phyloP scores from a whole-genome alignment of 164 flowering plant species.

The Houttuynia cordata region DNA sequence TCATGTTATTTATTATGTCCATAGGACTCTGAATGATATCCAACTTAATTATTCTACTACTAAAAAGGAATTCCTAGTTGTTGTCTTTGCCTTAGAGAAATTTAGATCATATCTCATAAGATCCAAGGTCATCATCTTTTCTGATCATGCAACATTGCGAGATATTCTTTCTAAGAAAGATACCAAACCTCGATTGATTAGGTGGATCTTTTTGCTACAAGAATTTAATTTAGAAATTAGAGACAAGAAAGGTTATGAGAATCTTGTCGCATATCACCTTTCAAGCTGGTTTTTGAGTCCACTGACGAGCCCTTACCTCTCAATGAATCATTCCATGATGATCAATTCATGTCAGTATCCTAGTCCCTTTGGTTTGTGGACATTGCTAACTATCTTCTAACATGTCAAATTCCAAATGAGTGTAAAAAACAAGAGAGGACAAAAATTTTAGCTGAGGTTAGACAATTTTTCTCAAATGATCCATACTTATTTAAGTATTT shows the following conservation, averaged over 20 bases:
- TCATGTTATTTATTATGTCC: conserved; percentile 9
- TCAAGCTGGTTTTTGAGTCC: not conserved
- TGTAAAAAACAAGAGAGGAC: not conserved
- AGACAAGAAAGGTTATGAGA: not conserved
- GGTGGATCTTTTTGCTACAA: too few species aligned
- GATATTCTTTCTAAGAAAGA: not conserved
- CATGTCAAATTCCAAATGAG: not conserved
- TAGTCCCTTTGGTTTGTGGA: too few species aligned
- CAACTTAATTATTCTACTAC: conserved; percentile 1
- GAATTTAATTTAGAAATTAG: too few species aligned
- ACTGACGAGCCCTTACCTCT: too few species aligned
- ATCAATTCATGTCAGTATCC: not conserved
- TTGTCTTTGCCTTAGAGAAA: not conserved
- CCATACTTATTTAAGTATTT: not conserved
- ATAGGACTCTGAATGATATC: not conserved
- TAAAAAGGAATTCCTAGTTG: conserved; percentile 4
- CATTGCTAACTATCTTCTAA: not conserved
- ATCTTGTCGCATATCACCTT: not conserved
- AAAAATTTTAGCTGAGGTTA: not conserved
- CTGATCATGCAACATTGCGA: not conserved
- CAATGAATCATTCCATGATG: too few species aligned
- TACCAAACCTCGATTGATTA: too few species aligned
- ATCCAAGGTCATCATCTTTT: not conserved
- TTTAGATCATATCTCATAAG: not conserved
- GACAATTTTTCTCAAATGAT: not conserved